Percentiles rank a stretch among this genome's conserved stretches.
Evolutionary conservation across 1,284 basidiomycete genomes (phyloP).

Genomic region (Microbotryum silenes-acaulis): DNA sequence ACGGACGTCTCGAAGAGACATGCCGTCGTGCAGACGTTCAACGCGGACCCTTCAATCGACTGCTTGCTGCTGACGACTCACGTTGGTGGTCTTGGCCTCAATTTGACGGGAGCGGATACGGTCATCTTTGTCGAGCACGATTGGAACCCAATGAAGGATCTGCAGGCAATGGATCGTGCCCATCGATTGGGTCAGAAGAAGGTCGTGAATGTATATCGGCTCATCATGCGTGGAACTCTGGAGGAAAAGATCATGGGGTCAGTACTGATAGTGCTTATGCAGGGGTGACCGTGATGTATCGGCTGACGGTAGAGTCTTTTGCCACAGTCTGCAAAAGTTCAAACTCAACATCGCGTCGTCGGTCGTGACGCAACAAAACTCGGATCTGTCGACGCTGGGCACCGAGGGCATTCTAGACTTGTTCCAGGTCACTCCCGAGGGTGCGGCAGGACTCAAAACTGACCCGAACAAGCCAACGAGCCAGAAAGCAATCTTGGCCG

Average conservation of each 20-base stretch:
- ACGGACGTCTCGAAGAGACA: conserved; percentile 86
- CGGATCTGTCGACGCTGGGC: conserved; percentile 88
- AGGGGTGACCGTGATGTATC: neutral
- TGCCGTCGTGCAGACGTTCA: conserved; percentile 96
- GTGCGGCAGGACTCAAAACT: conserved; percentile 5
- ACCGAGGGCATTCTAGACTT: conserved; percentile 94
- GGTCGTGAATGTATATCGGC: conserved; percentile 95
- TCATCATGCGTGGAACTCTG: conserved; percentile 92
- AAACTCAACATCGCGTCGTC: conserved; percentile 97
- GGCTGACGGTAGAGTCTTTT: neutral
- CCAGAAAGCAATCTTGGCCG: conserved; percentile 43
- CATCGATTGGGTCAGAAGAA: conserved; percentile 98
- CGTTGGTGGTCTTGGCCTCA: conserved; percentile 92
- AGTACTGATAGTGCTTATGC: conserved; percentile 36
- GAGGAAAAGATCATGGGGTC: conserved; percentile 99
- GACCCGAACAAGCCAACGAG: conserved; percentile 34
- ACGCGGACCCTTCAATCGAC: conserved; percentile 94
- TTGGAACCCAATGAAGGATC: conserved; percentile 99
- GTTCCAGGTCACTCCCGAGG: conserved; percentile 48
- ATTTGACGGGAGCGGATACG: conserved; percentile 94
- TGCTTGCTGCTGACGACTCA: conserved; percentile 92
- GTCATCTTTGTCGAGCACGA: conserved; percentile 99
- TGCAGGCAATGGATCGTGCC: conserved; percentile 98
- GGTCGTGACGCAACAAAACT: conserved; percentile 94
- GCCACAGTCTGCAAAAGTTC: conserved; percentile 80